Conservation (phyloP, 2,329 filamentous ascomycete species). For the Sporothrix mexicana region DNA sequence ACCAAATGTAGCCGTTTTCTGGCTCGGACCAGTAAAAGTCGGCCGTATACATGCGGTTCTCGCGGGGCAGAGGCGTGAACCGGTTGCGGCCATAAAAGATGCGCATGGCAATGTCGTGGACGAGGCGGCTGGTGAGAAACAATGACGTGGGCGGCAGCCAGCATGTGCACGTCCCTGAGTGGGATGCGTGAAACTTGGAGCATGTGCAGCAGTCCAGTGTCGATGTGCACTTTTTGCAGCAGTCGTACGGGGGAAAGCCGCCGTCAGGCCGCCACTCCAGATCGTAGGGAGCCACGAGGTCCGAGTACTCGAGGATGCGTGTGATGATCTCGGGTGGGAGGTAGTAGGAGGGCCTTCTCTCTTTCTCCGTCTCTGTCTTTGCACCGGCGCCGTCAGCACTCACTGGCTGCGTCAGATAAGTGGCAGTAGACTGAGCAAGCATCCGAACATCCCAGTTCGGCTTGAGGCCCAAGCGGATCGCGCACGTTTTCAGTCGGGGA, state of each 20-base stretch:
- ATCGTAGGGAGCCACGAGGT: slow-evolving; percentile 15
- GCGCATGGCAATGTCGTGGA: slow-evolving; percentile 1
- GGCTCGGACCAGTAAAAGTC: background rate
- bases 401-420: no score
- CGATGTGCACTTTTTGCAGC: slow-evolving; percentile 17
- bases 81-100: slow-evolving; percentile 24
- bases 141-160: slow-evolving; percentile 15
- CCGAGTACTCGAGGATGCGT: slow-evolving; percentile 19
- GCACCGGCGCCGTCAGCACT: no score
- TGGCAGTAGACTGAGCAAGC: background rate
- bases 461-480: slow-evolving; percentile 1
- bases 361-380: background rate
- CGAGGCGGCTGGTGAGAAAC: slow-evolving; percentile 11
- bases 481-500: background rate
- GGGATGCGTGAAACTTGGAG: background rate
- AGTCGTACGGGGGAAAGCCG: slow-evolving; percentile 21
- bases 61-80: slow-evolving; percentile 8
- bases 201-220: slow-evolving; percentile 27
- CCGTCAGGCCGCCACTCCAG: slow-evolving; percentile 23
- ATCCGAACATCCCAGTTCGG: background rate
- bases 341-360: slow-evolving; percentile 8
- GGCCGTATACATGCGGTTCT: background rate
- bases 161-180: slow-evolving; percentile 21
- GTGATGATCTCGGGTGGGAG: slow-evolving; percentile 6
- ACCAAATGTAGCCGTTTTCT: no score